Percentiles rank a stretch among this genome's conserved stretches.
phyloP scores from a whole-genome alignment of 371 early-diverging fungal genomes.

The Paraphysoderma sedebokerense region DNA sequence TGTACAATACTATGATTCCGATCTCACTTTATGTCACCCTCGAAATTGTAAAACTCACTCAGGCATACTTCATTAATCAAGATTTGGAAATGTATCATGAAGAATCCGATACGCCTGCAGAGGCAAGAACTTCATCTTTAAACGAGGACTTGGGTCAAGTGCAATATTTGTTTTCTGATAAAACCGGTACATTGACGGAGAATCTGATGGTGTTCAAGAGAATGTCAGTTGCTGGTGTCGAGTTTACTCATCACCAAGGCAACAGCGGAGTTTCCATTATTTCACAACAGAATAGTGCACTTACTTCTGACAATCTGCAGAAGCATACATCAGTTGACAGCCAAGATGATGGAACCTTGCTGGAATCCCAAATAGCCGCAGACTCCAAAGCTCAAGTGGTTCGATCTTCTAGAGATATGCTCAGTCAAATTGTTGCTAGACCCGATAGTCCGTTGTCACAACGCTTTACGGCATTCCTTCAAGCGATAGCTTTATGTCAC shows the following conservation, averaged over 20 bases:
- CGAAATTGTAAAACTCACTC: conserved; percentile 43
- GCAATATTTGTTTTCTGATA: conserved; percentile 90
- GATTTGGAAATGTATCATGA: conserved; percentile 59
- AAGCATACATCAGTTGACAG: too few species aligned
- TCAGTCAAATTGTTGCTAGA: background rate
- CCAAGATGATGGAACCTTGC: too few species aligned
- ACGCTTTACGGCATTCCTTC: conserved; percentile 36
- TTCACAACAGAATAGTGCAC: too few species aligned
- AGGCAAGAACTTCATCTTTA: conserved; percentile 59
- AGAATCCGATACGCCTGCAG: conserved; percentile 47
- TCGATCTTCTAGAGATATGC: background rate
- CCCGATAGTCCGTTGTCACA: background rate
- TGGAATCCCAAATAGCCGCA: too few species aligned
- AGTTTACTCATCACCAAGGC: background rate
- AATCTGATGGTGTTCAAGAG: conserved; percentile 84
- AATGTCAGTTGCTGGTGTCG: conserved; percentile 45
- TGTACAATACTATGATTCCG: conserved; percentile 68
- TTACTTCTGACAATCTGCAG: too few species aligned
- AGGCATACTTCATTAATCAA: conserved; percentile 57
- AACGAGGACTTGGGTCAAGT: conserved; percentile 89
- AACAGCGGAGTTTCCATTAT: conserved; percentile 8
- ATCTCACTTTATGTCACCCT: conserved; percentile 41
- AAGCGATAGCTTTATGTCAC: conserved; percentile 80
- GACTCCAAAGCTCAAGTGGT: too few species aligned
- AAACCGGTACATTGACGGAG: conserved; percentile 92